Conservation (phyloP, 345 rosid genomes). For the Lenwebbia sp. region DNA sequence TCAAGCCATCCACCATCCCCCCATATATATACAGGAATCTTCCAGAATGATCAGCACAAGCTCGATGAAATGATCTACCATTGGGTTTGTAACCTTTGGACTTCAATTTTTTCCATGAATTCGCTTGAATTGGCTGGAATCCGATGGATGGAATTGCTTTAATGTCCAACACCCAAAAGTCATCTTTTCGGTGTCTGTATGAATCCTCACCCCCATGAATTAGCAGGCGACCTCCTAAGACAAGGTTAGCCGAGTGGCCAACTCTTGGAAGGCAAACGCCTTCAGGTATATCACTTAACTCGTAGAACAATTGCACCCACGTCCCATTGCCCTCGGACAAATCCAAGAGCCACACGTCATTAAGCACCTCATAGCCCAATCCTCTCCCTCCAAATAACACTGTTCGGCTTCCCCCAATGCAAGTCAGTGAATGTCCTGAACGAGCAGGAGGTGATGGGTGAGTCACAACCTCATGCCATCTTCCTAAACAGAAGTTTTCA, state of each 20-base stretch:
- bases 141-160: slow-evolving; percentile 30
- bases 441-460: slow-evolving; percentile 74
- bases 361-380: slow-evolving; percentile 64
- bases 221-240: slow-evolving; percentile 63
- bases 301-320: slow-evolving; percentile 62
- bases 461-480: slow-evolving; percentile 50
- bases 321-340: slow-evolving; percentile 21
- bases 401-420: slow-evolving; percentile 33
- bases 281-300: slow-evolving; percentile 36
- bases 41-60: slow-evolving; percentile 65
- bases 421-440: slow-evolving; percentile 88
- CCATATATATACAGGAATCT: slow-evolving; percentile 62
- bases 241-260: slow-evolving; percentile 80
- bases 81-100: slow-evolving; percentile 43
- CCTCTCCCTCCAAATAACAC: slow-evolving; percentile 95
- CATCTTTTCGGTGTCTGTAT: slow-evolving; percentile 64
- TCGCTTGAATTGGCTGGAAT: slow-evolving; percentile 18
- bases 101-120: slow-evolving; percentile 57
- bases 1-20: slow-evolving; percentile 76
- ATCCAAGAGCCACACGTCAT: slow-evolving; percentile 80
- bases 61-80: slow-evolving; percentile 70
- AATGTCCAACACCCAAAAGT: slow-evolving; percentile 74
- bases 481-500: slow-evolving; percentile 41
- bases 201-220: slow-evolving; percentile 95
- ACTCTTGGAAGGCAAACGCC: slow-evolving; percentile 70